These are phyloP conservation scores for Chlamydomonas asymmetrica DNA, from an alignment of 139 green algal genomes.

Conservation along the genomic window DNA sequence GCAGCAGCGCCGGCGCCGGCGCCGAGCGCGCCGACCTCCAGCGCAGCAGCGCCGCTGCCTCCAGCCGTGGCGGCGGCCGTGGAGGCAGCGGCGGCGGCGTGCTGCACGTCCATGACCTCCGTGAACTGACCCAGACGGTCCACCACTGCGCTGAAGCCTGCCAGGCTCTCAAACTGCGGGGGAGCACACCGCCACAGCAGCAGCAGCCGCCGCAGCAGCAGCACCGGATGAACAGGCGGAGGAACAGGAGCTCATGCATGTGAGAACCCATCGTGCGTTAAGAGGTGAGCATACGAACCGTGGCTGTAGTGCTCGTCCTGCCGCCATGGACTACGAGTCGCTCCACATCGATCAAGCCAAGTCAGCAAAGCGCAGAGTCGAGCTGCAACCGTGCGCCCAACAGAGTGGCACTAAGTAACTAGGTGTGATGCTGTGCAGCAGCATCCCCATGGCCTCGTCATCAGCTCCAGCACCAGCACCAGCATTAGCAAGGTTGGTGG, in stretches of 20 bases:
- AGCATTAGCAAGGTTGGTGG: not conserved
- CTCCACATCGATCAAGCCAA: no score
- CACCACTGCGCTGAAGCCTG: conserved; percentile 85
- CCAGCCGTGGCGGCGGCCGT: conserved; percentile 2
- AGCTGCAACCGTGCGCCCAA: no score
- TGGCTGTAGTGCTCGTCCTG: no score
- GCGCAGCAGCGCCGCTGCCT: not conserved
- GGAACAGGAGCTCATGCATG: no score
- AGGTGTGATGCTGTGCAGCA: not conserved
- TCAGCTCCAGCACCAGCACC: not conserved
- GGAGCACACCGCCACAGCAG: not conserved
- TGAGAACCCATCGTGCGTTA: no score
- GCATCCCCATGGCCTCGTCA: not conserved
- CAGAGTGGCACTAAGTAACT: not conserved
- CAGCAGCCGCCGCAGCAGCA: not conserved
- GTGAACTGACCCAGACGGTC: conserved; percentile 87
- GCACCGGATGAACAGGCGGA: no score
- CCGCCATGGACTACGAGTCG: no score
- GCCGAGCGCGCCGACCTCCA: not conserved
- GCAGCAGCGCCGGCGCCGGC: not conserved
- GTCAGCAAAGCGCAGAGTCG: not conserved
- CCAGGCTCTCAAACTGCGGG: conserved; percentile 80
- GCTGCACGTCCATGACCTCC: conserved; percentile 59
- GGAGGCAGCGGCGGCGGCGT: no score
- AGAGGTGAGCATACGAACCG: no score